Evolutionary conservation across 306 rosid genomes (phyloP).

Genomic region (Fragaria vesca): DNA sequence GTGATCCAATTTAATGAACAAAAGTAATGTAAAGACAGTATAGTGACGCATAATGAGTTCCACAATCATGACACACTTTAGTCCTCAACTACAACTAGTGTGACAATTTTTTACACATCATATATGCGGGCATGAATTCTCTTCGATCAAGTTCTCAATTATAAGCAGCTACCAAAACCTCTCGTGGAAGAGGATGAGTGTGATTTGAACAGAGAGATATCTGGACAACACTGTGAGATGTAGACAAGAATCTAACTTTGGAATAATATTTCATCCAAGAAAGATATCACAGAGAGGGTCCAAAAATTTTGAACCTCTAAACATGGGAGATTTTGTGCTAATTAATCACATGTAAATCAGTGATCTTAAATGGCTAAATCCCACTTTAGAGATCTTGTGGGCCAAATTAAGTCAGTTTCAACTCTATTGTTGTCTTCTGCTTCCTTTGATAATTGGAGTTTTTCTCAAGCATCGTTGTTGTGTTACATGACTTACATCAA

Average conservation of each 20-base stretch:
- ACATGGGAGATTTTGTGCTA: conserved; percentile 25
- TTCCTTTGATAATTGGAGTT: conserved; percentile 27
- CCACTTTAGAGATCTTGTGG: conserved; percentile 39
- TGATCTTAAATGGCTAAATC: conserved; percentile 35
- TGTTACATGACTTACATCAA: conserved; percentile 10
- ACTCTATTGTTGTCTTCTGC: conserved; percentile 29
- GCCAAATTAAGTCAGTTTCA: conserved; percentile 16
- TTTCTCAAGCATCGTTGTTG: conserved; percentile 21
- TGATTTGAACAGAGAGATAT: conserved; percentile 8
- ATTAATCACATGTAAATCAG: conserved; percentile 37
- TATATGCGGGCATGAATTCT: too few relatives aligned
- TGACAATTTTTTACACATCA: too few relatives aligned
- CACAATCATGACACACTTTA: too few relatives aligned
- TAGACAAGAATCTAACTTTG: conserved; percentile 37
- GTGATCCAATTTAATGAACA: too few relatives aligned
- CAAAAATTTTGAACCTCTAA: conserved; percentile 28
- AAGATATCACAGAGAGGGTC: conserved; percentile 18
- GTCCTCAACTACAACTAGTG: too few relatives aligned
- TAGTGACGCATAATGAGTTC: too few relatives aligned
- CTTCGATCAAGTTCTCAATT: too few relatives aligned
- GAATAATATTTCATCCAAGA: conserved; percentile 27
- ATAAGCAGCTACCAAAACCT: too few relatives aligned
- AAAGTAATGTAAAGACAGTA: too few relatives aligned
- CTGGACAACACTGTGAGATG: conserved; percentile 22
- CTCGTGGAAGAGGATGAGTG: too few relatives aligned